Percentiles rank a stretch among this genome's conserved stretches.
These are phyloP conservation scores for Punica granatum DNA, from an alignment of 345 rosid genomes.

Conservation along the genomic window DNA sequence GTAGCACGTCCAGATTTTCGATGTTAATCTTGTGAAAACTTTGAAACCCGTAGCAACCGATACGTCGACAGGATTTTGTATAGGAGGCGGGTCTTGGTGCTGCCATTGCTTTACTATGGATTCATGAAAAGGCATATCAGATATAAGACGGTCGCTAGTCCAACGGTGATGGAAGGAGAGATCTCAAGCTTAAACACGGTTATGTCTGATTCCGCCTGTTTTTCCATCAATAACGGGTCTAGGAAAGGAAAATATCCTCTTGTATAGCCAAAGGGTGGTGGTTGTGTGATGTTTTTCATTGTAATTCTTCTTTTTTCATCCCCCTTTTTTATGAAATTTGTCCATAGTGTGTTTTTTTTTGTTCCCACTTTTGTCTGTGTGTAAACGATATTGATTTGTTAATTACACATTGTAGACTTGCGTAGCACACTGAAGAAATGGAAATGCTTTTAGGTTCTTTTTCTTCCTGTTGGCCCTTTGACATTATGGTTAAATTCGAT, in stretches of 20 bases:
- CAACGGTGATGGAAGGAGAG: not conserved
- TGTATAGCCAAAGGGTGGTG: not conserved
- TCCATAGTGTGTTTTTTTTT: not conserved
- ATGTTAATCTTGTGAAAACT: not conserved
- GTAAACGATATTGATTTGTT: not conserved
- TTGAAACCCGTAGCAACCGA: not conserved
- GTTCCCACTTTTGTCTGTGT: not conserved
- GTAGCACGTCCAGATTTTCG: not conserved
- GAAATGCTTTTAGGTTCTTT: not conserved
- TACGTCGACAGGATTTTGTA: not conserved
- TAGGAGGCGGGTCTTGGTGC: not conserved
- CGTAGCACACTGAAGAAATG: not conserved
- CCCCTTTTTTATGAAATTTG: not conserved
- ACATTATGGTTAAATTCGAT: not conserved
- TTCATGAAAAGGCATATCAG: not conserved
- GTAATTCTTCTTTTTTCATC: no score
- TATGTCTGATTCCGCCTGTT: not conserved
- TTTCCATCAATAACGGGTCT: not conserved
- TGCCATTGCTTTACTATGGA: not conserved
- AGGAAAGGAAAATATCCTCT: not conserved
- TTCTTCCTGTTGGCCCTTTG: not conserved
- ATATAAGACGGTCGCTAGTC: not conserved
- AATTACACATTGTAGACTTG: conserved; percentile 2
- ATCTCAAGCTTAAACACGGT: not conserved
- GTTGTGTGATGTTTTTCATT: not conserved